Evolutionary conservation across 2,329 filamentous ascomycete genomes (phyloP).

Genomic region (Aaosphaeria arxii): DNA sequence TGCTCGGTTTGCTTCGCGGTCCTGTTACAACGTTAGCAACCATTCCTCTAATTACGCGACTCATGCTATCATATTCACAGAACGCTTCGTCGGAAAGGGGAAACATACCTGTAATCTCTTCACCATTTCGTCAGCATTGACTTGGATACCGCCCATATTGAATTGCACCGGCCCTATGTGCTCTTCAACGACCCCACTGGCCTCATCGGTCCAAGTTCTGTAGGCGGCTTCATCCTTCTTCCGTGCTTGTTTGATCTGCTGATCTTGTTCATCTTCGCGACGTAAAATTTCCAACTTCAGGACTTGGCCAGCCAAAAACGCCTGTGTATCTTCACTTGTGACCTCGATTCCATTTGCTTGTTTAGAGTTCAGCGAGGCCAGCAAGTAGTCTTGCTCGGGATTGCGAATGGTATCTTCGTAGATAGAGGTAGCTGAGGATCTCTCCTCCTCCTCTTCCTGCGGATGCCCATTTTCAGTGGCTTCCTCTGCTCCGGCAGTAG

Average conservation of each 20-base stretch:
- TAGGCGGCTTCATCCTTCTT: slow-evolving; percentile 32
- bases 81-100: neutral
- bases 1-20: slow-evolving; percentile 35
- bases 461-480: slow-evolving; percentile 8
- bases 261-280: slow-evolving; percentile 57
- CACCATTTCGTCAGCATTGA: slow-evolving; percentile 91
- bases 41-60: neutral
- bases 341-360: slow-evolving; percentile 55
- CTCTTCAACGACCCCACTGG: slow-evolving; percentile 39
- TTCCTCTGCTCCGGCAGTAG: slow-evolving; percentile 9
- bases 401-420: slow-evolving; percentile 81
- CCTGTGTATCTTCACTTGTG: slow-evolving; percentile 70
- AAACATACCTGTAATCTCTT: slow-evolving; percentile 71
- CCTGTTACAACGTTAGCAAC: slow-evolving; percentile 20
- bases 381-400: slow-evolving; percentile 55
- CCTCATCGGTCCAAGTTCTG: slow-evolving; percentile 22
- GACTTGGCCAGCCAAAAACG: slow-evolving; percentile 72
- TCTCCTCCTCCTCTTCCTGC: slow-evolving; percentile 14
- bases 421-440: slow-evolving; percentile 62
- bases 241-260: slow-evolving; percentile 37
- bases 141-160: slow-evolving; percentile 96
- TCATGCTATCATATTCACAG: neutral
- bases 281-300: slow-evolving; percentile 68
- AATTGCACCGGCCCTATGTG: slow-evolving; percentile 95
- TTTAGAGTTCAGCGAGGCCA: slow-evolving; percentile 41